These are phyloP conservation scores for Xanthoconium separans DNA, from an alignment of 1,284 basidiomycete genomes.

Conservation along the genomic window DNA sequence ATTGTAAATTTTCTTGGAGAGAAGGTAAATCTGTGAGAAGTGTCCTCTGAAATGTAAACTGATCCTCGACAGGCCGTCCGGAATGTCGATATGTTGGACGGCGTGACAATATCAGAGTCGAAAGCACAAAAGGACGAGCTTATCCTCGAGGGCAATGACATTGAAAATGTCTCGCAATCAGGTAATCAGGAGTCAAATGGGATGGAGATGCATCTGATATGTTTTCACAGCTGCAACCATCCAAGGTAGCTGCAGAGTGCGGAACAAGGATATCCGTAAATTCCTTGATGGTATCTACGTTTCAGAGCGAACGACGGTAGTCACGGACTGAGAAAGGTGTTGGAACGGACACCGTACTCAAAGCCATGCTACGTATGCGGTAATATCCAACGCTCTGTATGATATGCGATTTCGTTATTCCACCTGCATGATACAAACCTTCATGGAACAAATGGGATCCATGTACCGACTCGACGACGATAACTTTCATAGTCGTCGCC, in stretches of 20 bases:
- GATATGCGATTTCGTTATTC: constrained; percentile 25
- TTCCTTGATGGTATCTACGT: constrained; percentile 93
- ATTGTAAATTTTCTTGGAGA: constrained; percentile 99
- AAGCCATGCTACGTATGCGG: constrained; percentile 22
- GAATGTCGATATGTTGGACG: constrained; percentile 89
- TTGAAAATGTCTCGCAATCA: constrained; percentile 95
- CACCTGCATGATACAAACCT: constrained; percentile 9
- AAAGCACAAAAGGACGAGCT: constrained; percentile 97
- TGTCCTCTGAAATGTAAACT: not conserved
- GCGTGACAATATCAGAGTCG: constrained; percentile 87
- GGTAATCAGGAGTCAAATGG: constrained; percentile 41
- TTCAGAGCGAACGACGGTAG: constrained; percentile 75
- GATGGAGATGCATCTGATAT: constrained; percentile 2
- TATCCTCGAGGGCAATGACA: constrained; percentile 90
- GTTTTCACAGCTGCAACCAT: constrained; percentile 78
- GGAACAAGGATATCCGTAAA: constrained; percentile 99
- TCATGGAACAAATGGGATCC: constrained; percentile 68
- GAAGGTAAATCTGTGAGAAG: constrained; percentile 56
- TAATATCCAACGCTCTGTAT: constrained; percentile 27
- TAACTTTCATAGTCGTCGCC: constrained; percentile 78
- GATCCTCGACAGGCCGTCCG: constrained; percentile 70
- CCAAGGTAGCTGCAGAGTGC: constrained; percentile 91
- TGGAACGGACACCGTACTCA: constrained; percentile 8
- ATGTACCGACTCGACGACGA: constrained; percentile 64
- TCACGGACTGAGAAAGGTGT: constrained; percentile 39